A percentile compares a stretch with the other conserved stretches of the same genome.
phyloP scores from a whole-genome alignment of 371 early-diverging fungal species.

The Chytridium lagenaria region DNA sequence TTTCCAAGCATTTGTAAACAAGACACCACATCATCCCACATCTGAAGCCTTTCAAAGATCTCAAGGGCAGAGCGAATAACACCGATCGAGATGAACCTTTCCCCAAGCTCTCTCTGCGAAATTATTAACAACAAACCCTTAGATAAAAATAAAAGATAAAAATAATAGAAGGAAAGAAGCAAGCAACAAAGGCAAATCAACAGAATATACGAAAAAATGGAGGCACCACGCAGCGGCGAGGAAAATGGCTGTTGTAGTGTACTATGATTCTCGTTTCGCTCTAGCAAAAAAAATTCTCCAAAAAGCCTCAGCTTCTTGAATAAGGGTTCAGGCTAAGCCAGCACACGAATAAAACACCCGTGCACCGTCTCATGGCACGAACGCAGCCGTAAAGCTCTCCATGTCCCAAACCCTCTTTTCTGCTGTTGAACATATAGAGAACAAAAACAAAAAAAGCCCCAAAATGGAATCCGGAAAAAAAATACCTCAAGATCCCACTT shows the following conservation, averaged over 20 bases:
- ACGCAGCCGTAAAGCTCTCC: too few relatives aligned
- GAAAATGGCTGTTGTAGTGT: slow-evolving; percentile 26
- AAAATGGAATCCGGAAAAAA: too few relatives aligned
- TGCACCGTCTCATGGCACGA: not conserved
- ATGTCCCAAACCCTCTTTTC: not conserved
- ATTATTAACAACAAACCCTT: too few relatives aligned
- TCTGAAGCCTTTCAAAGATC: slow-evolving; percentile 88
- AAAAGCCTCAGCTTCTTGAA: slow-evolving; percentile 16
- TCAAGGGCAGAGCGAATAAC: slow-evolving; percentile 87
- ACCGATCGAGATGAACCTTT: slow-evolving; percentile 82
- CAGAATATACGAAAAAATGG: slow-evolving; percentile 35
- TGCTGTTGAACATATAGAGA: slow-evolving; percentile 10
- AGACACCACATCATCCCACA: slow-evolving; percentile 92
- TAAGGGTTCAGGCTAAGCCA: not conserved
- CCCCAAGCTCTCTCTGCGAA: slow-evolving; percentile 82
- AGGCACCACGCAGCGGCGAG: slow-evolving; percentile 37
- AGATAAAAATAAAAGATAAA: too few relatives aligned
- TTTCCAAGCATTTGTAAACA: slow-evolving; percentile 87
- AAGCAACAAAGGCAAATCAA: slow-evolving; percentile 2
- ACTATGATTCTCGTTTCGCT: slow-evolving; percentile 40
- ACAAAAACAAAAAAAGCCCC: slow-evolving; percentile 12
- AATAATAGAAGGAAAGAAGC: not conserved
- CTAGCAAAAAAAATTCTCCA: not conserved
- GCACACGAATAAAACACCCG: slow-evolving; percentile 26
- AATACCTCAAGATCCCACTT: slow-evolving; percentile 94